Conservation (phyloP, 768 basidiomycete genomes). For the Galerina sulciceps region DNA sequence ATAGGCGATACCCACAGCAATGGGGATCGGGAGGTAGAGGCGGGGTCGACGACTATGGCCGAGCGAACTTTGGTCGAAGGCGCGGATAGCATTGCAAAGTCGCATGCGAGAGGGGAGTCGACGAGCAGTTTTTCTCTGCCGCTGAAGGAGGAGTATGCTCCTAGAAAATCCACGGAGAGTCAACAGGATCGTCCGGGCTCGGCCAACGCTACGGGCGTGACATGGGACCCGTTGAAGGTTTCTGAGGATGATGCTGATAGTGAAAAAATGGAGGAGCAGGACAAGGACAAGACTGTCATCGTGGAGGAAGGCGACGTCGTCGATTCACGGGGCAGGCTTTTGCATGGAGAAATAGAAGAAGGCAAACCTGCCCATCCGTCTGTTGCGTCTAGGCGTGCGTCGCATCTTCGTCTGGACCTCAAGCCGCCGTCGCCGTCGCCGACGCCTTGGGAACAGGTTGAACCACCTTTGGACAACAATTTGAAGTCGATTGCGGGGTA, state of each 20-base stretch:
- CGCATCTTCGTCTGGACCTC: conserved; percentile 54
- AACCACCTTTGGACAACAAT: conserved; percentile 50
- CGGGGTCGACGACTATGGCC: conserved; percentile 17
- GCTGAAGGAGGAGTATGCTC: background rate
- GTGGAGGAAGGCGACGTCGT: conserved; percentile 24
- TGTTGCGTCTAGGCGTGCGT: conserved; percentile 34
- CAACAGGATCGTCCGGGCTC: background rate
- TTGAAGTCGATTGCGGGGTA: conserved; percentile 37
- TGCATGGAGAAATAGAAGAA: conserved; percentile 23
- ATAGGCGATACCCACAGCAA: too few relatives aligned
- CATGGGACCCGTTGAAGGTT: conserved; percentile 19
- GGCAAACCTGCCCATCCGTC: conserved; percentile 25
- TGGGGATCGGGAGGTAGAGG: conserved; percentile 15
- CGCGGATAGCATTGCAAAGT: conserved; percentile 12
- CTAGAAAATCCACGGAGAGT: conserved; percentile 1
- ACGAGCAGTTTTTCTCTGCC: conserved; percentile 19
- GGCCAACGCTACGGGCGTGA: background rate
- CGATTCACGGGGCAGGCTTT: conserved; percentile 29
- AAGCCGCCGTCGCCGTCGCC: conserved; percentile 55
- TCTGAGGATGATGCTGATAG: background rate
- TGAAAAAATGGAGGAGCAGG: conserved; percentile 2
- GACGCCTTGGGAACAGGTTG: conserved; percentile 68
- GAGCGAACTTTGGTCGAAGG: conserved; percentile 30
- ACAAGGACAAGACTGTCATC: conserved; percentile 19
- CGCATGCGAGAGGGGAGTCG: conserved; percentile 21